Evolutionary conservation across 2,329 filamentous ascomycete species (phyloP).

Genomic region (Gliomastix tumulicola): DNA sequence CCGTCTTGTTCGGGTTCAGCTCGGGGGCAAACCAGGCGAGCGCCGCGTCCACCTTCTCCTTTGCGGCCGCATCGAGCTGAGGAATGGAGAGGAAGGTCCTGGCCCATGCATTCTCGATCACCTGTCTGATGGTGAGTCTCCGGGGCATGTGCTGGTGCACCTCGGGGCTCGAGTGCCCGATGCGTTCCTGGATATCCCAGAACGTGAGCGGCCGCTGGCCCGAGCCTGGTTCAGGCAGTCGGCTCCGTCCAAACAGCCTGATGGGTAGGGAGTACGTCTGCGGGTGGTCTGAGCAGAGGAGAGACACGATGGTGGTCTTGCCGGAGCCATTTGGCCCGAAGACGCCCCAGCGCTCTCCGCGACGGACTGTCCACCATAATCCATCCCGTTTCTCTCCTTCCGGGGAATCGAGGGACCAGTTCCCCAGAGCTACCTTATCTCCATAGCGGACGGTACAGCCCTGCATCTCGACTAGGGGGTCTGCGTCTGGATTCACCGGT

Average conservation of each 20-base stretch:
- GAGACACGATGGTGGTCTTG: constrained; percentile 88
- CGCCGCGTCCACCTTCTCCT: constrained; percentile 57
- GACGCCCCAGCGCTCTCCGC: constrained; percentile 83
- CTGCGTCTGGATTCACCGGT: constrained; percentile 33
- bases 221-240: constrained; percentile 67
- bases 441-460: constrained; percentile 79
- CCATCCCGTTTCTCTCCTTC: constrained; percentile 48
- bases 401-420: constrained; percentile 60
- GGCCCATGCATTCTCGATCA: constrained; percentile 82
- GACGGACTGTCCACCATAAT: constrained; percentile 73
- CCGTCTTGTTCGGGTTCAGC: constrained; percentile 49
- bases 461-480: constrained; percentile 78
- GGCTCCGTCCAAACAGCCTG: constrained; percentile 73
- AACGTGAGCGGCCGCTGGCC: constrained; percentile 69
- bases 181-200: constrained; percentile 83
- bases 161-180: constrained; percentile 91
- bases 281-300: constrained; percentile 93
- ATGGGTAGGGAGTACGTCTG: constrained; percentile 89
- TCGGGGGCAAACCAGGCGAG: constrained; percentile 75
- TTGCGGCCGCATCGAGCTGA: constrained; percentile 49
- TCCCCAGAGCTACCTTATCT: constrained; percentile 68
- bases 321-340: constrained; percentile 93
- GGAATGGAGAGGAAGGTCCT: constrained; percentile 76
- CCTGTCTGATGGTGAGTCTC: constrained; percentile 62
- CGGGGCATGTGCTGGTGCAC: constrained; percentile 90